Evolutionary conservation across 1,139 yeast genomes (phyloP).

Genomic region (Geotrichum citri-aurantii): DNA sequence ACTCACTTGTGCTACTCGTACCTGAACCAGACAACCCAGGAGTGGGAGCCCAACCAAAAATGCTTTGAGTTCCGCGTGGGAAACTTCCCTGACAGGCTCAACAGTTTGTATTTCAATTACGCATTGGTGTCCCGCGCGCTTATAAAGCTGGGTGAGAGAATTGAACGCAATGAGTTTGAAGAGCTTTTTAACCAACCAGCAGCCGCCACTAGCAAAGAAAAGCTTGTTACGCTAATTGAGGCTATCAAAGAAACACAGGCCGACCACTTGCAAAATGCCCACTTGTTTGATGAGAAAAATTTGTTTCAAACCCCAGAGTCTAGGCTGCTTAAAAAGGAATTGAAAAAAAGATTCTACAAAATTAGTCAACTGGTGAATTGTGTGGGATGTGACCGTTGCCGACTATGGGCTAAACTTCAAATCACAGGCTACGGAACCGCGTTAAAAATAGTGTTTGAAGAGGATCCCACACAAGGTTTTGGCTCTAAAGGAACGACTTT

Average conservation of each 20-base stretch:
- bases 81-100: slow-evolving; percentile 74
- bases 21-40: slow-evolving; percentile 63
- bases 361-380: slow-evolving; percentile 95
- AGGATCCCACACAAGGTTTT: slow-evolving; percentile 44
- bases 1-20: slow-evolving; percentile 86
- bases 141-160: slow-evolving; percentile 44
- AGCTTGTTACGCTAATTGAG: not conserved
- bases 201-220: not conserved
- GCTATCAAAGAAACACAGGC: not conserved
- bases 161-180: not conserved
- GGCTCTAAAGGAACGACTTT: no score
- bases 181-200: not conserved
- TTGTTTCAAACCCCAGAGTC: slow-evolving; percentile 47
- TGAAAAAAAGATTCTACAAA: slow-evolving; percentile 76
- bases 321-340: slow-evolving; percentile 61
- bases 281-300: slow-evolving; percentile 48
- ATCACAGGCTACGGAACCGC: slow-evolving; percentile 98
- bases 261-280: not conserved
- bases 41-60: slow-evolving; percentile 76
- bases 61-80: slow-evolving; percentile 89
- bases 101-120: slow-evolving; percentile 86
- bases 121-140: slow-evolving; percentile 83
- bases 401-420: slow-evolving; percentile 97
- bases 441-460: slow-evolving; percentile 79
- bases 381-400: slow-evolving; percentile 95